Evolutionary conservation across 768 basidiomycete species (phyloP), one percentile per base, ranked within the genome.

Genomic region (Rhodocollybia butyracea): DNA sequence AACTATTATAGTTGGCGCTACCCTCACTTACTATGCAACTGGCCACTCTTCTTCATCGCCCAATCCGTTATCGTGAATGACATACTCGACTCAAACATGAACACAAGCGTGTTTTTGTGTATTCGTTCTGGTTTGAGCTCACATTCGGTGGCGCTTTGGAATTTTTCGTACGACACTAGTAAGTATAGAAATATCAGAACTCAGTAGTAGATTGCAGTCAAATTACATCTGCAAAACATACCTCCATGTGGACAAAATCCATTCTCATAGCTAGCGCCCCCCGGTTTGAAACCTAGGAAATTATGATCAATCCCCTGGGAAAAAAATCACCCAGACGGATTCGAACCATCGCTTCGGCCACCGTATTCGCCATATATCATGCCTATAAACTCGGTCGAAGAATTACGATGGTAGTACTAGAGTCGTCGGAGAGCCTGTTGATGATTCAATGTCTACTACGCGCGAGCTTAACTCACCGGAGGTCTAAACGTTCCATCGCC

Each of bases 241-340:
- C 82, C 82, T 63, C 84, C 84, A 57, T 85, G 84, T 5, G 84
- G 84, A 57, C 80, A 83, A 68, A 84, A 85, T 7, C 82, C 82
- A 24, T 79, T 83, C 63, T 84, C 83, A 60, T 78, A 85, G 59
- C 81, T 85, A 39, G 80, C 77, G 12, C 80, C 81, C 47, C 84
- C 84, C 17, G 84, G 84, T 51, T 74, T 68, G 72, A 88, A 88
- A 13, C n/a, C n/a, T n/a, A n/a, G n/a, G n/a, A n/a, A n/a, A n/a
- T n/a, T n/a, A n/a, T n/a, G n/a, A n/a, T n/a, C n/a, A n/a, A n/a
- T n/a, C n/a, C n/a, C n/a, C n/a, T n/a, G n/a, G n/a, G n/a, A n/a
- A n/a, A n/a, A n/a, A n/a, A n/a, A n/a, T n/a, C n/a, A n/a, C n/a
- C n/a, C n/a, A n/a, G n/a, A n/a, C n/a, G n/a, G n/a, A n/a, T n/a